These are phyloP conservation scores for Monosporascus ibericus DNA, from an alignment of 2,329 filamentous ascomycete genomes.

Conservation along the genomic window DNA sequence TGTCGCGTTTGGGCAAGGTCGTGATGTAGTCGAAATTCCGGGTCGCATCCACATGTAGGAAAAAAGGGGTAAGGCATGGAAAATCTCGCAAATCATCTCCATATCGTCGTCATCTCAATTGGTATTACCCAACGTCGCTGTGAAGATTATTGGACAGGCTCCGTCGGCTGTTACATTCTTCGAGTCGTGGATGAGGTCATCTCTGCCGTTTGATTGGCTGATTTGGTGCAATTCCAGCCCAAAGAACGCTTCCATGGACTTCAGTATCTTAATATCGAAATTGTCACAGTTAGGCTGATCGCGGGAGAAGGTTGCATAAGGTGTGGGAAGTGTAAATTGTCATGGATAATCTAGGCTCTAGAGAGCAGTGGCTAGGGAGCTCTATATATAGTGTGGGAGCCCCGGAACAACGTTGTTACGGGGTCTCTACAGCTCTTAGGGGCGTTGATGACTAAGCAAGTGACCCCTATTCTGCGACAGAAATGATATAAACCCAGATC, in stretches of 20 bases:
- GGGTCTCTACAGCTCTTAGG: too few species aligned
- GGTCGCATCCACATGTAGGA: constrained; percentile 7
- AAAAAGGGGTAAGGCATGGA: background rate
- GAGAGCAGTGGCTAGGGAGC: too few species aligned
- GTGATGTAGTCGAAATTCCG: constrained; percentile 10
- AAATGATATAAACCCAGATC: constrained; percentile 4
- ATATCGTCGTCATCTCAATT: constrained; percentile 3
- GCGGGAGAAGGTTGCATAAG: too few species aligned
- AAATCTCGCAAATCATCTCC: constrained; percentile 1
- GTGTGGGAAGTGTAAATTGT: too few species aligned
- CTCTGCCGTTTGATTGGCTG: background rate
- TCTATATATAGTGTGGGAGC: too few species aligned
- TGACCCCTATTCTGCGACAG: too few species aligned
- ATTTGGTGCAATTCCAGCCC: constrained; percentile 4
- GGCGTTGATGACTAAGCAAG: too few species aligned
- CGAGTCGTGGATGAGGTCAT: background rate
- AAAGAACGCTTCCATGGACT: constrained; percentile 2
- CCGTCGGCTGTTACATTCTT: background rate
- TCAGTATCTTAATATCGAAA: constrained; percentile 1
- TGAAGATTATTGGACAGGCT: constrained; percentile 6
- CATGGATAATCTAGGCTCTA: too few species aligned
- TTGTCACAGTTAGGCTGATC: too few species aligned
- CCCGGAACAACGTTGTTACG: too few species aligned
- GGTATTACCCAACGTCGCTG: constrained; percentile 4
- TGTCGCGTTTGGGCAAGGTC: background rate